phyloP scores from a whole-genome alignment of 1,284 basidiomycete genomes.

The Apiotrichum gracile region DNA sequence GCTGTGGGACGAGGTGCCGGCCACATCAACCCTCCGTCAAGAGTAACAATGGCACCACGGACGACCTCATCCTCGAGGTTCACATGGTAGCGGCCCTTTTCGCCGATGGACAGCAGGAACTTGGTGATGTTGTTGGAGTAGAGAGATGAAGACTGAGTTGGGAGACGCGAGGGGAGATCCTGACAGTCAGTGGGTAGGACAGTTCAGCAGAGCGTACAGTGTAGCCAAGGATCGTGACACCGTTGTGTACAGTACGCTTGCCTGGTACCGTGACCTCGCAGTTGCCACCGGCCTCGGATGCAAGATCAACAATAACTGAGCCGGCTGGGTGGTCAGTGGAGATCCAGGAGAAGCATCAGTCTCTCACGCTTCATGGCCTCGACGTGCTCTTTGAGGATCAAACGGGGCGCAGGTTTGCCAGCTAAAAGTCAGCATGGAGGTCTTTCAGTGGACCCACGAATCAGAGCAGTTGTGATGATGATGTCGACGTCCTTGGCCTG shows the following conservation, averaged over 20 bases:
- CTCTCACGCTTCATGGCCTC: constrained; percentile 67
- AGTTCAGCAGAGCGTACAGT: constrained; percentile 16
- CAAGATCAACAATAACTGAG: constrained; percentile 75
- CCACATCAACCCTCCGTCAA: constrained; percentile 60
- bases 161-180: constrained; percentile 72
- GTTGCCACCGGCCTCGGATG: constrained; percentile 76
- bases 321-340: constrained; percentile 46
- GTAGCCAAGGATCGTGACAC: constrained; percentile 70
- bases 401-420: constrained; percentile 72
- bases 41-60: constrained; percentile 68
- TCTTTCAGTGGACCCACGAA: constrained; percentile 52
- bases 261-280: constrained; percentile 73
- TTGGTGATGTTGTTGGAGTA: constrained; percentile 87
- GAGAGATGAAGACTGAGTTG: constrained; percentile 75
- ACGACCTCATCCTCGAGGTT: constrained; percentile 75
- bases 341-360: neutral
- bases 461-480: constrained; percentile 62
- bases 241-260: constrained; percentile 56
- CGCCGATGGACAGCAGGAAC: constrained; percentile 71
- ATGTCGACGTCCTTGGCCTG: constrained; percentile 82
- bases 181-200: constrained; percentile 48
- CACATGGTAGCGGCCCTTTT: constrained; percentile 58
- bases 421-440: constrained; percentile 54
- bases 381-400: constrained; percentile 73
- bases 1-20: constrained; percentile 44